Evolutionary conservation across 2,329 filamentous ascomycete genomes (phyloP).

Genomic region (Cladophialophora chaetospira): DNA sequence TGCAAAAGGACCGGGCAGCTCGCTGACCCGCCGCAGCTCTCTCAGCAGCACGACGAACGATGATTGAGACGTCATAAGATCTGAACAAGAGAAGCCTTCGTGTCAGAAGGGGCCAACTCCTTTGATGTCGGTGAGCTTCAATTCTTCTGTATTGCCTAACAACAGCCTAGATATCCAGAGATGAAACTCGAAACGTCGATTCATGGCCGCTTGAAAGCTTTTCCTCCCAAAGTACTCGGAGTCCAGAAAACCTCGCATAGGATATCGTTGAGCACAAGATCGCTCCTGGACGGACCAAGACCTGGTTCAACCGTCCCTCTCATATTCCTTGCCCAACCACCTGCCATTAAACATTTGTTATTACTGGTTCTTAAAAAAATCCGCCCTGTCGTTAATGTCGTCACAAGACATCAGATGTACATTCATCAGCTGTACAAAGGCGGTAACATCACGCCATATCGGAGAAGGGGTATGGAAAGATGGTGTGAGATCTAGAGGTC

Average conservation of each 20-base stretch:
- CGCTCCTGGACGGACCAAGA: not conserved
- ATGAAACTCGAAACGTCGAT: not conserved
- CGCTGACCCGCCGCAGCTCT: too few relatives aligned
- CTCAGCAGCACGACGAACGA: too few relatives aligned
- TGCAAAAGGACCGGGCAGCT: too few relatives aligned
- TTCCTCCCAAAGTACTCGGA: not conserved
- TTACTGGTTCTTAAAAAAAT: slow-evolving; percentile 9
- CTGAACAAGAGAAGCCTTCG: not conserved
- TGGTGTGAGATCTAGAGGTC: not conserved
- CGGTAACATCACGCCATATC: slow-evolving; percentile 23
- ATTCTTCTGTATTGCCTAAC: slow-evolving; percentile 1
- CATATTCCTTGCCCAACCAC: not conserved
- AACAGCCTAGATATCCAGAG: not conserved
- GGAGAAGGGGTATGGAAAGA: not conserved
- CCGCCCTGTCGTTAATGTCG: slow-evolving; percentile 17
- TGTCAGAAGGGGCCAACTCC: not conserved
- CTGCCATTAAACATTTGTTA: not conserved
- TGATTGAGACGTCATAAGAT: too few relatives aligned
- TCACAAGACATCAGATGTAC: slow-evolving; percentile 17
- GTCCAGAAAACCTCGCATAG: not conserved
- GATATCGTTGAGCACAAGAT: not conserved
- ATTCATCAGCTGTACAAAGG: slow-evolving; percentile 22
- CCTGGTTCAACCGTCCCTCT: not conserved
- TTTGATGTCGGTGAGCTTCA: not conserved
- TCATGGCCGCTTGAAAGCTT: not conserved